These are phyloP conservation scores for Colletotrichum lindemuthianum DNA, from an alignment of 2,329 filamentous ascomycete species.

Conservation along the genomic window DNA sequence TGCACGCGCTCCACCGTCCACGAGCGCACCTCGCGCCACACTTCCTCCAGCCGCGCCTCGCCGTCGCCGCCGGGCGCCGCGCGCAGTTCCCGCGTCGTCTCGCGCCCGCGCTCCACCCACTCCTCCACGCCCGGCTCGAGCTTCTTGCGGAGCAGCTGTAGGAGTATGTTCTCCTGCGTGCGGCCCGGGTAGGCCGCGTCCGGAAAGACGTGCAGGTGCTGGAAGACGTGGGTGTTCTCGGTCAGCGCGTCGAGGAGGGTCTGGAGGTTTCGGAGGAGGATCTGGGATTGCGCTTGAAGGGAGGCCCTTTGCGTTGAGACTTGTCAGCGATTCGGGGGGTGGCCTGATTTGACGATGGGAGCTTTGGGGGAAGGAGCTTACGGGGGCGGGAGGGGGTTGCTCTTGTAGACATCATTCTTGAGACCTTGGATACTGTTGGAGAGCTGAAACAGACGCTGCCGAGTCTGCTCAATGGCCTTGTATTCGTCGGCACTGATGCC, in stretches of 20 bases:
- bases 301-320: conserved; percentile 65
- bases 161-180: conserved; percentile 72
- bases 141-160: conserved; percentile 82
- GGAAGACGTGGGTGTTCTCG: conserved; percentile 74
- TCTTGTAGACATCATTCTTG: conserved; percentile 67
- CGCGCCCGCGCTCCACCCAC: conserved; percentile 73
- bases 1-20: conserved; percentile 54
- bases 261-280: conserved; percentile 76
- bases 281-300: conserved; percentile 76
- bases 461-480: conserved; percentile 76
- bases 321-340: background rate
- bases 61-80: conserved; percentile 46
- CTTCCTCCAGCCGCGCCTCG: conserved; percentile 55
- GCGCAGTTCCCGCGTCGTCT: conserved; percentile 49
- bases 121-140: conserved; percentile 81
- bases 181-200: conserved; percentile 79
- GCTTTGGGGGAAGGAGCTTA: conserved; percentile 48
- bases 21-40: conserved; percentile 63
- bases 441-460: conserved; percentile 74
- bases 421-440: conserved; percentile 75
- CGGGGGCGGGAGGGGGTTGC: conserved; percentile 75
- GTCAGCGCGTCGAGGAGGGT: conserved; percentile 73
- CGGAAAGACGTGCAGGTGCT: conserved; percentile 77
- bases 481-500: conserved; percentile 67
- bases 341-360: background rate